Evolutionary conservation across 495 filamentous ascomycete genomes (phyloP), one percentile per base, ranked within the genome.

Genomic region (Astrocystis sublimbata): DNA sequence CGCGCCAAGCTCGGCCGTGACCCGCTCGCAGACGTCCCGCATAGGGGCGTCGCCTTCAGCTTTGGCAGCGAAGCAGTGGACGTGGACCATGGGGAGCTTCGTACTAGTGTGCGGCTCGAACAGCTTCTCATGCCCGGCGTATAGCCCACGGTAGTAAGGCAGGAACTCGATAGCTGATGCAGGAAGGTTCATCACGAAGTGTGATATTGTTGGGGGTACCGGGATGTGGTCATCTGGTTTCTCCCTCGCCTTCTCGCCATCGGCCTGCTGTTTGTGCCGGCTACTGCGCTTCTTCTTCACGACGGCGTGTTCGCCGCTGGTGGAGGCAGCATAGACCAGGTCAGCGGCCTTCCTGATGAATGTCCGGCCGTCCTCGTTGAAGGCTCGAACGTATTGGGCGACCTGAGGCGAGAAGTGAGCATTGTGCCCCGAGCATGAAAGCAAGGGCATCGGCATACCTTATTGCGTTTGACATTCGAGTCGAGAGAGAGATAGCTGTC

Each of bases 181-280:
- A 8, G 94, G 94, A 4, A 98, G 90, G 74, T 98, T 98, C 89
- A 98, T 96, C 55, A 98, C 88, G 71, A 92, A 98, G 78, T 98
- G 94, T 28, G 84, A 80, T 72, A 98, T 92, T 24, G 88, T 84
- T 0, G 86, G 83, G 3, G 89, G 90, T 30, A 84, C 74, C 30
- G 81, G 78, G 53, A 83, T 73, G 49, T 77, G 75, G 23, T 73
- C 75, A 13, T 76, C 68, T 6, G 47, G 38, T 3, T 36, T 19
- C 19, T 58, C 30, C 12, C 49, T 24, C 21, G 31, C 56, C 21
- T 58, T 58, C 49, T 33, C 28, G 28, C 12, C 35, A 42, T 60
- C 36, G 33, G 52, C 45, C 19, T 43, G 23, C 38, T 52, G 9
- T 24, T 19, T 21, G 21, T 21, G 17, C 38, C 50, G 41, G n/a